Base-by-base conservation (phyloP, 768 basidiomycete species). In the Lactarius sp. region DNA sequence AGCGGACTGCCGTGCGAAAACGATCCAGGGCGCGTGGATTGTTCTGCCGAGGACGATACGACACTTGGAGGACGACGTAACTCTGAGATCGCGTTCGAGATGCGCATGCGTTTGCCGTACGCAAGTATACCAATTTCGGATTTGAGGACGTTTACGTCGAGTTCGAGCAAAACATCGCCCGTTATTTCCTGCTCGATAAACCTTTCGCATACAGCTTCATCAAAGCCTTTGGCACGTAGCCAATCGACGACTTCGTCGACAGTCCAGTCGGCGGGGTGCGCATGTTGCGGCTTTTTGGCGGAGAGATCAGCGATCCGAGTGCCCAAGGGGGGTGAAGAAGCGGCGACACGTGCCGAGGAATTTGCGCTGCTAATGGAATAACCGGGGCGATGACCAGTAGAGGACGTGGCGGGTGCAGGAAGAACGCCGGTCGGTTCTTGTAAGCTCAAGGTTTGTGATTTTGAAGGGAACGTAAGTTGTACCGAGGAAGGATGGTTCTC, bases 181-280 rank as follows among this genome's bases (percentile, higher is more conserved):
- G 94, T 92, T 59, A 99, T 98, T 77, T 99, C 97, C 85, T 99
- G 94, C 76, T 98, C 96, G 47, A 81, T 85, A 71, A 99, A 98
- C 72, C 91, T 95, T 60, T 85, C 83, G 69, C 88, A 88, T 4
- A 94, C 86, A 52, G 83, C 81, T 53, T 86, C 79, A 66, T 94
- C 94, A 60, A 98, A 97, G 2, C 91, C 91, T 76, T 89, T 92
- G 39, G 75, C 76, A 71, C 82, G 85, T 33, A 93, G 76, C 97
- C 97, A 99, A 0, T 87, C 87, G 1, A 94, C 79, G 6, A 99
- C 97, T 46, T 98, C 87, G 0, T 91, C 89, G 0, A 98, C 84
- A 0, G 76, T 79, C 97, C 97, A 99, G 60, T 90, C 88, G 0
- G 81, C 80, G 1, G 91, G 82, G 68, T 81, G 78, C 0, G 71